These are phyloP conservation scores for Priceomyces medius DNA, from an alignment of 805 yeast genomes.

Conservation along the genomic window DNA sequence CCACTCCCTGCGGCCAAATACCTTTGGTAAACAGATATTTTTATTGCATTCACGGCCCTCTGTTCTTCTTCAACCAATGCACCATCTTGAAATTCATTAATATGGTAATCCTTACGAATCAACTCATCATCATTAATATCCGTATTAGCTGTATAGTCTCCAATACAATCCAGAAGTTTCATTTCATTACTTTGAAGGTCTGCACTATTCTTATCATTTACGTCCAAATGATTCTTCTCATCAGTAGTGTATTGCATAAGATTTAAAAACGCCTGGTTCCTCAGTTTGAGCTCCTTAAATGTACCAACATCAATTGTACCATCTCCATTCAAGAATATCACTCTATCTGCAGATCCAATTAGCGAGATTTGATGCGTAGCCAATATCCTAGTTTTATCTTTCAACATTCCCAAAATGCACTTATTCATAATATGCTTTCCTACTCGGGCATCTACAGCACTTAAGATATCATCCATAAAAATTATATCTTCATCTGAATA, in stretches of 20 bases:
- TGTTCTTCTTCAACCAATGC: constrained; percentile 45
- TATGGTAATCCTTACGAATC: constrained; percentile 13
- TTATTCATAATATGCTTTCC: constrained; percentile 74
- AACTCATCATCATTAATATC: constrained; percentile 16
- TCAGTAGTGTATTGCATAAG: constrained; percentile 39
- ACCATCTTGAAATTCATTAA: constrained; percentile 10
- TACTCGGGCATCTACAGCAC: constrained; percentile 86
- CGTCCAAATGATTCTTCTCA: constrained; percentile 2
- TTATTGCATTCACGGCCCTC: constrained; percentile 51
- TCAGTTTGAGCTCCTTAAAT: constrained; percentile 47
- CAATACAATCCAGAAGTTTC: constrained; percentile 13
- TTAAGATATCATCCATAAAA: constrained; percentile 73
- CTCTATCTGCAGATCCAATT: constrained; percentile 64
- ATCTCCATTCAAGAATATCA: constrained; percentile 67
- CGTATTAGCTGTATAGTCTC: constrained; percentile 9
- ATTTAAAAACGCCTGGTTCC: constrained; percentile 34
- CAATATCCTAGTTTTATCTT: constrained; percentile 62
- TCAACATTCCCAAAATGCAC: constrained; percentile 61
- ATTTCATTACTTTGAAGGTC: constrained; percentile 8
- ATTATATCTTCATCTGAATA: constrained; percentile 67
- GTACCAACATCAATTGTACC: constrained; percentile 63
- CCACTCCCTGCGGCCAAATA: constrained; percentile 33
- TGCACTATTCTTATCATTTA: constrained; percentile 9
- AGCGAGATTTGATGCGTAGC: constrained; percentile 85
- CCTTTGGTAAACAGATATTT: constrained; percentile 28